These are phyloP conservation scores for Solanum gracilifrons DNA, from an alignment of 257 asterid species.

Conservation along the genomic window DNA sequence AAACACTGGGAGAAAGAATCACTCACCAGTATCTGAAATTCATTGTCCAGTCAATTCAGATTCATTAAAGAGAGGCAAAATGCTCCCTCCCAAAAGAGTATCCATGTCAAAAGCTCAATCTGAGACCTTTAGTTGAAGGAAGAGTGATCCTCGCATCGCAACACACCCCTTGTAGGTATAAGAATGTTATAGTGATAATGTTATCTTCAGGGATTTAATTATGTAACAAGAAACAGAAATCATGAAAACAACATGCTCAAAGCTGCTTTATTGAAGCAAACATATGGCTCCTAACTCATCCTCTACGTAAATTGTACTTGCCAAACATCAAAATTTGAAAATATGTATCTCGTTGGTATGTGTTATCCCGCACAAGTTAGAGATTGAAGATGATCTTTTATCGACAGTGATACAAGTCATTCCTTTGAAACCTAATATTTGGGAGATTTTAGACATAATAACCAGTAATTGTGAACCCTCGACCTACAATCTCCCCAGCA, in stretches of 20 bases:
- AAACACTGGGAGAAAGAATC: background rate
- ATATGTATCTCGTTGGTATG: background rate
- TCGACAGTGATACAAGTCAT: background rate
- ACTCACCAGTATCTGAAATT: background rate
- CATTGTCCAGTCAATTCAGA: background rate
- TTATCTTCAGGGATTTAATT: background rate
- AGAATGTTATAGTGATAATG: background rate
- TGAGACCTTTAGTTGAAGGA: background rate
- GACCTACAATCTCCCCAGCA: constrained; percentile 20
- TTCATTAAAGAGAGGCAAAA: background rate
- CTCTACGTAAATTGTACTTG: background rate
- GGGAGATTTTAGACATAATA: constrained; percentile 3
- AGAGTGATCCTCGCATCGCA: background rate
- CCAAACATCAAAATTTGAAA: background rate
- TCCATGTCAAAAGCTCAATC: background rate
- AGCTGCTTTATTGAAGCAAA: background rate
- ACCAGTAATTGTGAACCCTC: constrained; percentile 19
- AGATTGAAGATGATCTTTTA: background rate
- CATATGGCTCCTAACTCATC: background rate
- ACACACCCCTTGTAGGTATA: background rate
- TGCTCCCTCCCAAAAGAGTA: background rate
- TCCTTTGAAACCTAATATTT: background rate
- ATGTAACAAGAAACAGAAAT: background rate
- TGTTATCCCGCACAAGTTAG: background rate
- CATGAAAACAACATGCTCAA: background rate